Evolutionary conservation across 805 yeast species (phyloP).

Genomic region (Candida ficus): DNA sequence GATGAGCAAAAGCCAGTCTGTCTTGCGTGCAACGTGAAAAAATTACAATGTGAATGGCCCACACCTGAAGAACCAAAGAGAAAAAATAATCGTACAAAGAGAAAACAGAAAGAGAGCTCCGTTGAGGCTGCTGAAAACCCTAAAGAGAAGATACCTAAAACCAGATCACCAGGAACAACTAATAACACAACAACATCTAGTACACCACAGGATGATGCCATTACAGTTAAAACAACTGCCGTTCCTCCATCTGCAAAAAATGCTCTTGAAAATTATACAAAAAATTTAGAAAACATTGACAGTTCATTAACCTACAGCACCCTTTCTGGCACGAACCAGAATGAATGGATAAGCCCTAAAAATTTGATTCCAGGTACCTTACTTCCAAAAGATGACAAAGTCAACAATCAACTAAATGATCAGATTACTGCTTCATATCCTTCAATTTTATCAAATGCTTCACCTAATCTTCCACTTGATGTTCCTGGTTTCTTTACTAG

Average conservation of each 20-base stretch:
- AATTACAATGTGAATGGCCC: conserved; percentile 22
- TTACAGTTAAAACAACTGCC: too few species aligned
- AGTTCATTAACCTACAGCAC: not conserved
- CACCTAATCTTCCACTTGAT: not conserved
- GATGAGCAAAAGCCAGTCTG: conserved; percentile 43
- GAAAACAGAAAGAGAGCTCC: not conserved
- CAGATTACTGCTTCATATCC: not conserved
- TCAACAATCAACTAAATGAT: not conserved
- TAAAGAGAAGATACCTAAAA: too few species aligned
- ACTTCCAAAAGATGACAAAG: not conserved
- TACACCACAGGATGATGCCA: not conserved
- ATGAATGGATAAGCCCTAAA: not conserved
- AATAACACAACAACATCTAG: too few species aligned
- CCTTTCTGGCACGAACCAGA: not conserved
- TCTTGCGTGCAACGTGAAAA: conserved; percentile 35
- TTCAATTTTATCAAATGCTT: not conserved
- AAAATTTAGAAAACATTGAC: conserved; percentile 4
- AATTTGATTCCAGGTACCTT: not conserved
- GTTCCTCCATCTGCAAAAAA: not conserved
- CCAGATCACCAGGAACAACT: not conserved
- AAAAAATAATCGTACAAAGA: not conserved
- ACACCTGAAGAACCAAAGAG: not conserved
- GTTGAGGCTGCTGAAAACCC: too few species aligned
- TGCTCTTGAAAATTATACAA: conserved; percentile 2
- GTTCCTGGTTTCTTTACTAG: conserved; percentile 2